phyloP scores from a whole-genome alignment of 2,329 filamentous ascomycete genomes.

The Fusarium buxicola region DNA sequence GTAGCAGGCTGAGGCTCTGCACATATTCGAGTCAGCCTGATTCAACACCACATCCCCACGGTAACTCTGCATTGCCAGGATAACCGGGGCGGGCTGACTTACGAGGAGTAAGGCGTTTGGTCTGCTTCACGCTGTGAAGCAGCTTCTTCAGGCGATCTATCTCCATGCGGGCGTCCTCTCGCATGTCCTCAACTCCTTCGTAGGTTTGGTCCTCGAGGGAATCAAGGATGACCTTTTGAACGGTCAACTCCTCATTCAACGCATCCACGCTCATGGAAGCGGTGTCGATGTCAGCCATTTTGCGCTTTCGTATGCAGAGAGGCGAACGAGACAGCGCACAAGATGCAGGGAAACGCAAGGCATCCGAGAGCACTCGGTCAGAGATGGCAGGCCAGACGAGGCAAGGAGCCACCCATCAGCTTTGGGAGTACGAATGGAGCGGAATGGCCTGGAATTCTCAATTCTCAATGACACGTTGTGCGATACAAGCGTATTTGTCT shows the following conservation, averaged over 20 bases:
- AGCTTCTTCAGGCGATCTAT: constrained; percentile 50
- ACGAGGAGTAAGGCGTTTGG: constrained; percentile 15
- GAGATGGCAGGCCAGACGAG: constrained; percentile 21
- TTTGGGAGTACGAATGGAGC: constrained; percentile 17
- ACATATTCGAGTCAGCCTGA: constrained; percentile 9
- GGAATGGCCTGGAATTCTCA: constrained; percentile 9
- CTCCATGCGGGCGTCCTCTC: constrained; percentile 42
- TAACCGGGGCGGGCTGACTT: constrained; percentile 2
- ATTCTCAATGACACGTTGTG: constrained; percentile 1
- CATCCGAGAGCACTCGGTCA: constrained; percentile 30
- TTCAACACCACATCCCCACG: constrained; percentile 2
- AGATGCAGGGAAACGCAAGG: constrained; percentile 17
- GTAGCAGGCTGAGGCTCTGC: constrained; percentile 9
- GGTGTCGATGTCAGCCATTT: constrained; percentile 29
- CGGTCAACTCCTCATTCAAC: constrained; percentile 56
- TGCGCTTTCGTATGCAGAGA: constrained; percentile 17
- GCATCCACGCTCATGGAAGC: constrained; percentile 41
- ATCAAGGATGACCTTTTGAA: constrained; percentile 57
- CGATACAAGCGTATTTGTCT: constrained; percentile 9
- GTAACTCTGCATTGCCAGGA: constrained; percentile 4
- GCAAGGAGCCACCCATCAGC: constrained; percentile 27
- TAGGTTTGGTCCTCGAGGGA: constrained; percentile 51
- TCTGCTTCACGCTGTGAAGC: constrained; percentile 34
- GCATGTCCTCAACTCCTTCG: constrained; percentile 48
- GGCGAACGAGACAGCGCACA: constrained; percentile 32